phyloP scores from a whole-genome alignment of 73 alveolate species.

The Paramecium sonneborni region DNA sequence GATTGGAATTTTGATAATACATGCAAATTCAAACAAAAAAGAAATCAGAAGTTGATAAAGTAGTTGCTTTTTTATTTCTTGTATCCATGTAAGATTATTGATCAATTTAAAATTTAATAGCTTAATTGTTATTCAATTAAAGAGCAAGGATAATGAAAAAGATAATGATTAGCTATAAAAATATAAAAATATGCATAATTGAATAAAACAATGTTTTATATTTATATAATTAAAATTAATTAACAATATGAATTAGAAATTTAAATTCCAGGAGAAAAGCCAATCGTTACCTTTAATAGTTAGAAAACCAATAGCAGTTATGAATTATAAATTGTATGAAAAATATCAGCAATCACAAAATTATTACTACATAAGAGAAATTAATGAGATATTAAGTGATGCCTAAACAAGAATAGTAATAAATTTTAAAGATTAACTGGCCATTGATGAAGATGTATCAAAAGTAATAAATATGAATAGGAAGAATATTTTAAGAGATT shows the following conservation, averaged over 20 bases:
- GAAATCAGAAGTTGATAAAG: background rate
- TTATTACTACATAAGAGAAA: constrained; percentile 33
- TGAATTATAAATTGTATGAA: background rate
- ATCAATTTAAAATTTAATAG: background rate
- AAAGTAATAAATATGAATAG: background rate
- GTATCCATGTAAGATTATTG: background rate
- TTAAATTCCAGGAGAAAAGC: constrained; percentile 32
- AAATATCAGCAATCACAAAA: constrained; percentile 46
- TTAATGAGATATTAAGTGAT: constrained; percentile 40
- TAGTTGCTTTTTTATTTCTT: background rate
- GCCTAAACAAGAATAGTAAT: background rate
- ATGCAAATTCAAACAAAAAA: background rate
- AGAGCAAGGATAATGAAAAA: too few relatives aligned
- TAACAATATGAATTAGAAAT: constrained; percentile 36
- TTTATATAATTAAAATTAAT: background rate
- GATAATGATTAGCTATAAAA: background rate
- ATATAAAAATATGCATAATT: background rate
- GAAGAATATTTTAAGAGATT: constrained; percentile 64
- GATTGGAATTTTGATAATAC: background rate
- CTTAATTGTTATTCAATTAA: too few relatives aligned
- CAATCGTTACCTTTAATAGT: background rate
- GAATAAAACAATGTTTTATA: background rate
- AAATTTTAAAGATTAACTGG: background rate
- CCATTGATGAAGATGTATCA: constrained; percentile 28
- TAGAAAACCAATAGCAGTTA: constrained; percentile 19